These are phyloP conservation scores for Cercospora beticola DNA, from an alignment of 2,329 filamentous ascomycete genomes.

Conservation along the genomic window DNA sequence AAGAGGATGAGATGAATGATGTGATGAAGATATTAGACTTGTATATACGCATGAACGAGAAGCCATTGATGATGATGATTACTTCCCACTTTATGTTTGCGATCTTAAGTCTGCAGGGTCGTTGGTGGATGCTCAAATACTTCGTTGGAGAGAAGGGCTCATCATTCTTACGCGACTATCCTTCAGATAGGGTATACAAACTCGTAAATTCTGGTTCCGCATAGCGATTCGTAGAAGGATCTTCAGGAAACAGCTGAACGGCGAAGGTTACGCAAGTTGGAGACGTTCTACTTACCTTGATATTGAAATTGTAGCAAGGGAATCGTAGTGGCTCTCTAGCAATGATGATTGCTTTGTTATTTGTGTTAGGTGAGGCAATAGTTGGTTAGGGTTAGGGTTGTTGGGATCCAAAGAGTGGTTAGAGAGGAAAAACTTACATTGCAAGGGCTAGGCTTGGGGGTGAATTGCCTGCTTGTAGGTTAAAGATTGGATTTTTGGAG, in stretches of 20 bases:
- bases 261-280: too few relatives aligned
- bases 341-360: not conserved
- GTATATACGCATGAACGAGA: not conserved
- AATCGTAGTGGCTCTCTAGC: too few relatives aligned
- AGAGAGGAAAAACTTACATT: not conserved
- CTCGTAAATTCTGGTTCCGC: not conserved
- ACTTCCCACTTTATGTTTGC: too few relatives aligned
- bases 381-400: not conserved
- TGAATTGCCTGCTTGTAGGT: not conserved
- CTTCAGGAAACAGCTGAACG: not conserved
- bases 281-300: not conserved
- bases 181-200: not conserved
- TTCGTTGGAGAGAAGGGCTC: too few relatives aligned
- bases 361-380: not conserved
- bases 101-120: too few relatives aligned
- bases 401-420: not conserved
- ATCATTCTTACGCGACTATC: too few relatives aligned
- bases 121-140: too few relatives aligned
- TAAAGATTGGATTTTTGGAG: too few relatives aligned
- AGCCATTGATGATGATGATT: too few relatives aligned
- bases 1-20: not conserved
- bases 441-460: not conserved
- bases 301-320: not conserved
- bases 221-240: not conserved
- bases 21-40: not conserved